Base-by-base conservation (phyloP, 257 asterid species). In the Anisodus tanguticus region DNA sequence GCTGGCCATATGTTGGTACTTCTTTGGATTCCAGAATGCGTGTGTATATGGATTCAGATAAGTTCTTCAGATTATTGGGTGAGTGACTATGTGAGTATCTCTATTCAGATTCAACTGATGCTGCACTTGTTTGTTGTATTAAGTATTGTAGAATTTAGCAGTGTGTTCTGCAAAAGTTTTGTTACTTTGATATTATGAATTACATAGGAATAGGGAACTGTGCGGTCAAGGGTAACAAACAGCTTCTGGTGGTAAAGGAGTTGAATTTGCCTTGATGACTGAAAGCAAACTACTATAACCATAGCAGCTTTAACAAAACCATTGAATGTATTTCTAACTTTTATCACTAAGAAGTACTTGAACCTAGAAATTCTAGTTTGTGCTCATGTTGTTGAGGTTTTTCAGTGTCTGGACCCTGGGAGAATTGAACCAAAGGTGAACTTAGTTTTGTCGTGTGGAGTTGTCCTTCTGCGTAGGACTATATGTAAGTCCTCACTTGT, bases 311-410 rank as follows among this genome's bases (percentile, higher is more conserved):
- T 72, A 47, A 2, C 80, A 45, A 31, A 9, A 1, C 58, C n/a
- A 45, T 0, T 45, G 39, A n/a, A 17, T 9, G 58, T 45, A 70
- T 26, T 31, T 70, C 15, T 41, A 3, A 5, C 4, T 6, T 41
- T 59, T 59, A 59, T 59, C 66, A 17, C 31, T 77, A 31, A 26
- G 49, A 77, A 77, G 66, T 53, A 77, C 82, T 53, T n/a, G 59
- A 72, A 72, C 17, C 58, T 45, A 9, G 57, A 72, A 47, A 72
- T 45, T 72, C 39, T 47, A 2, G 59, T n/a, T 5, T 45, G 80
- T 0, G 16, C 60, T 77, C 13, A 77, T 53, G 82, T 15, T 76
- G 63, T 77, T 77, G 49, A 31, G 64, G 66, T 0, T 17, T 43
- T 9, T 0, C 8, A 54, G 31, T 53, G 31, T 31, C 45, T 53